These are phyloP conservation scores for Chenopodium album DNA, from an alignment of 148 eudicot genomes.

Conservation along the genomic window DNA sequence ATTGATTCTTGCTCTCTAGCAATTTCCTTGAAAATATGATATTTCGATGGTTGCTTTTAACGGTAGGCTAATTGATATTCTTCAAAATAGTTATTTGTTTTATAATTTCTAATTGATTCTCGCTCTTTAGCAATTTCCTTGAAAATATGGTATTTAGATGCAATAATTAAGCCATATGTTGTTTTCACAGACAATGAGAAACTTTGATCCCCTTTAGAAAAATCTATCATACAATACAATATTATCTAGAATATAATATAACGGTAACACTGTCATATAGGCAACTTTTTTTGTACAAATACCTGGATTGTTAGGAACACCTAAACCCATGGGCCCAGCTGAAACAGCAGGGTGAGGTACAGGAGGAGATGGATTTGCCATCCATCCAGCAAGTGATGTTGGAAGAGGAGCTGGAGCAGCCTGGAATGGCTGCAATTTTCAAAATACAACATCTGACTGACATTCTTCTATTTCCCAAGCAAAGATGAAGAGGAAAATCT, in stretches of 20 bases:
- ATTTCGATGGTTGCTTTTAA: too few relatives aligned
- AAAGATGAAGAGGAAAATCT: constrained; percentile 4
- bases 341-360: constrained; percentile 79
- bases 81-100: too few relatives aligned
- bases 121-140: too few relatives aligned
- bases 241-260: neutral
- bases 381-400: constrained; percentile 80
- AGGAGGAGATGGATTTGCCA: constrained; percentile 70
- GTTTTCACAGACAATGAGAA: neutral
- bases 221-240: neutral
- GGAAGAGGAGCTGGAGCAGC: constrained; percentile 59
- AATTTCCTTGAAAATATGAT: too few relatives aligned
- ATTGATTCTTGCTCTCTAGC: too few relatives aligned
- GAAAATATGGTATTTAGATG: neutral
- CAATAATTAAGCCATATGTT: neutral
- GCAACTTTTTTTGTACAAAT: constrained; percentile 8
- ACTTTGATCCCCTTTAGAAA: neutral
- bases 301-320: constrained; percentile 60
- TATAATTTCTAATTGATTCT: too few relatives aligned
- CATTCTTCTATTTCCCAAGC: constrained; percentile 7
- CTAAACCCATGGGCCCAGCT: constrained; percentile 78
- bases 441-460: constrained; percentile 22
- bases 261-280: neutral
- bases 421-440: constrained; percentile 62
- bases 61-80: too few relatives aligned